A percentile compares a stretch with the other conserved stretches of the same genome.
Evolutionary conservation across 2,329 filamentous ascomycete genomes (phyloP).

Genomic region (Rosellinia necatrix): DNA sequence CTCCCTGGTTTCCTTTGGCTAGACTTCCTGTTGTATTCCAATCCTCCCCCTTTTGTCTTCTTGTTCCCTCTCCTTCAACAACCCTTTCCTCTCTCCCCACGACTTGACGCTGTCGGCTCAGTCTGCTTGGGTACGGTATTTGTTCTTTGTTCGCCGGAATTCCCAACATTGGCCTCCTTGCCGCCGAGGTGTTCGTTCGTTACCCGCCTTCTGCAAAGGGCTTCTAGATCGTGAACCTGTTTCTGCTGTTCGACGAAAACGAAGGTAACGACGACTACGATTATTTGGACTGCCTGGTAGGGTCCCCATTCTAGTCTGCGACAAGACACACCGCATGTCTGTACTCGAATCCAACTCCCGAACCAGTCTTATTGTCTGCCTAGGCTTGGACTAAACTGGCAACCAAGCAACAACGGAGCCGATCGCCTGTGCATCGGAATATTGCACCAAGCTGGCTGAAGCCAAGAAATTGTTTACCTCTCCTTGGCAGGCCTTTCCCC

Average conservation of each 20-base stretch:
- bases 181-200: conserved; percentile 30
- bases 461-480: conserved; percentile 24
- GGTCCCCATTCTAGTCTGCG: conserved; percentile 1
- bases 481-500: conserved; percentile 29
- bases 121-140: conserved; percentile 16
- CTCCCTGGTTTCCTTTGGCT: conserved; percentile 27
- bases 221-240: conserved; percentile 1
- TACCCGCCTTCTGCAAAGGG: conserved; percentile 20
- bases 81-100: conserved; percentile 8
- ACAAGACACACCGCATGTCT: conserved; percentile 8
- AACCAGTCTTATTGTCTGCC: conserved; percentile 7
- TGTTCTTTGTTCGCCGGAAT: conserved; percentile 25
- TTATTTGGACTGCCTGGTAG: background rate
- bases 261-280: conserved; percentile 14
- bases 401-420: background rate
- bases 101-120: conserved; percentile 22
- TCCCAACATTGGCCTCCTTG: conserved; percentile 21
- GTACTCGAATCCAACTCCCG: background rate
- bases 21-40: conserved; percentile 23
- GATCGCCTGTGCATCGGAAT: conserved; percentile 3
- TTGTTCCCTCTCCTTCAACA: conserved; percentile 11
- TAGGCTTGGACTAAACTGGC: background rate
- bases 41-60: conserved; percentile 13
- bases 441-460: conserved; percentile 22
- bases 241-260: background rate